A percentile compares a stretch with the other conserved stretches of the same genome.
Conservation (phyloP, 108 stramenopile species). For the Skeletonema costatum region DNA sequence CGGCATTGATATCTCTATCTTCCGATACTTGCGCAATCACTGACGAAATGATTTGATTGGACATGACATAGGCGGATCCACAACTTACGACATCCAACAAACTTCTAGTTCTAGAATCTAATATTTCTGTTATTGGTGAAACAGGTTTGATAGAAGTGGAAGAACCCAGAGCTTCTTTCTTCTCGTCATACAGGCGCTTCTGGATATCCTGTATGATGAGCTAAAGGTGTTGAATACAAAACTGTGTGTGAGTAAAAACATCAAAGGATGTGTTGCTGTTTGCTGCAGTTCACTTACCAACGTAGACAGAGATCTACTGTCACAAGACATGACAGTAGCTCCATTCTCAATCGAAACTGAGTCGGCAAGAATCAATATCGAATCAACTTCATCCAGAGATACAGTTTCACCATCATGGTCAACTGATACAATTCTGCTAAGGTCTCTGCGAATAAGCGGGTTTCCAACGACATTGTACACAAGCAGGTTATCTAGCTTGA, state of each 20-base stretch:
- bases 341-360: conserved; percentile 28
- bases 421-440: conserved; percentile 23
- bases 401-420: conserved; percentile 10
- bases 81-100: conserved; percentile 30
- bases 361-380: conserved; percentile 53
- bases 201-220: conserved; percentile 41
- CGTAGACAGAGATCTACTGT: conserved; percentile 36
- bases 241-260: no score
- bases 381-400: conserved; percentile 43
- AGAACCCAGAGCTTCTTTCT: not conserved
- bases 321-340: conserved; percentile 36
- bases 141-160: conserved; percentile 16
- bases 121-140: conserved; percentile 33
- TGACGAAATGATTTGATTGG: conserved; percentile 29
- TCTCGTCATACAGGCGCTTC: conserved; percentile 13
- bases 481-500: conserved; percentile 28
- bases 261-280: no score
- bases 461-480: conserved; percentile 43
- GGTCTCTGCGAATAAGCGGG: conserved; percentile 43
- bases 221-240: no score
- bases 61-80: conserved; percentile 36
- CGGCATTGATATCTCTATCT: conserved; percentile 27
- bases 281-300: not conserved
- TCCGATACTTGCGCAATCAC: conserved; percentile 43
- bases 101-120: conserved; percentile 35